Evolutionary conservation across 2,329 filamentous ascomycete species (phyloP), one percentile per base, ranked within the genome.

Genomic region (Nannizziopsis arthrosporioides): DNA sequence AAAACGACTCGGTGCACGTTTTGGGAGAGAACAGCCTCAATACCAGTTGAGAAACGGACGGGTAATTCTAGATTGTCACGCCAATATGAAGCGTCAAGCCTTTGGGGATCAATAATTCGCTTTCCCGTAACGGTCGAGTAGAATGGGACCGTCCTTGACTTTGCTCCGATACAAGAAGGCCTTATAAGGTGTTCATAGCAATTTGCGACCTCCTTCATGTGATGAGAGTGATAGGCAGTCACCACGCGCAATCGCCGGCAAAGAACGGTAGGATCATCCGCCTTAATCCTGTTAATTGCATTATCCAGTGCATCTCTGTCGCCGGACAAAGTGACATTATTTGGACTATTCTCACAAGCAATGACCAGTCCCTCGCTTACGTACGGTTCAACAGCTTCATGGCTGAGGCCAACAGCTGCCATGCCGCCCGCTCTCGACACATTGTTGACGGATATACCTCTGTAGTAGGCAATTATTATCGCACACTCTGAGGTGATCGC

Each of bases 381-480:
- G 22, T 36, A 44, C 9, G 35, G 10, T 12, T n/a, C 4, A n/a
- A 15, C 32, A 17, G 45, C 46, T n/a, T 18, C 31, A 3, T 15
- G 15, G 8, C 42, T 15, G 8, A 54, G 10, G 1, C 45, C 51
- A 38, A 55, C 37, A 15, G 54, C 52, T 3, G 38, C 44, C 54
- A 54, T 54, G 6, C 42, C 32, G 8, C 54, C 52, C 2, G 37
- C 12, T 15, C 34, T 9, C 15, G 30, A 39, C 17, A 27, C 14
- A 5, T 11, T 17, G 3, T 31, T 8, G 11, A 11, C 8, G 19
- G 41, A 56, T 11, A 7, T 19, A 7, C 54, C 56, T 51, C 66
- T 48, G 52, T 62, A 55, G 55, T 76, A 79, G 1, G 75, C 74
- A 12, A 73, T 65, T 0, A 66, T 61, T 58, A 64, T 55, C 12